phyloP scores from a whole-genome alignment of 371 early-diverging fungal species.

The Lichtheimia ornata region DNA sequence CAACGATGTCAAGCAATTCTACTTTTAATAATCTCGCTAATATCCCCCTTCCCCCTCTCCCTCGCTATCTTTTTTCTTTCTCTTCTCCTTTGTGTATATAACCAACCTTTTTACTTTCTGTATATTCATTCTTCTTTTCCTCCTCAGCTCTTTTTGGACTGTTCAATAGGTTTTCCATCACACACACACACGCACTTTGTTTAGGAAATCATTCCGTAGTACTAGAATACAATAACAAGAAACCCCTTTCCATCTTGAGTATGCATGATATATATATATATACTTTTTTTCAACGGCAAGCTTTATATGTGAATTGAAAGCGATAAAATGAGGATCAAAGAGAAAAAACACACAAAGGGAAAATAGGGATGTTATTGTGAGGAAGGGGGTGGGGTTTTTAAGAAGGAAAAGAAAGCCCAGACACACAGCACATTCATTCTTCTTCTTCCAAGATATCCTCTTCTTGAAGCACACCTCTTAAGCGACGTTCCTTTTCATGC shows the following conservation, averaged over 20 bases:
- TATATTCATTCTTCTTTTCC: slow-evolving; percentile 8
- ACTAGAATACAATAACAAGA: no score
- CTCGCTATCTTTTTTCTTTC: slow-evolving; percentile 4
- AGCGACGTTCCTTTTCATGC: slow-evolving; percentile 79
- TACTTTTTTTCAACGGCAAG: no score
- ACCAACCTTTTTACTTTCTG: not conserved
- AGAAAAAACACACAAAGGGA: slow-evolving; percentile 6
- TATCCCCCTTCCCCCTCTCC: not conserved
- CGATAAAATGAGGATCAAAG: slow-evolving; percentile 10
- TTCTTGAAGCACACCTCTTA: slow-evolving; percentile 43
- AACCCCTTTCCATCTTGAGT: no score
- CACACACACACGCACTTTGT: no score
- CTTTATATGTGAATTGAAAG: no score
- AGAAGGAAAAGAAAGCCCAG: slow-evolving; percentile 3
- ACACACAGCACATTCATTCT: slow-evolving; percentile 8
- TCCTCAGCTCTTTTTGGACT: not conserved
- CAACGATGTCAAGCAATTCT: slow-evolving; percentile 91
- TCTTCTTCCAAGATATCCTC: slow-evolving; percentile 39
- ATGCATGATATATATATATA: no score
- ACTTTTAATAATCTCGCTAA: slow-evolving; percentile 53
- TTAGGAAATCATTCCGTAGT: no score
- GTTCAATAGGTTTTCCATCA: no score
- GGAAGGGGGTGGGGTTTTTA: not conserved
- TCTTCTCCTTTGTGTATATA: slow-evolving; percentile 5
- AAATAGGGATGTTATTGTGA: not conserved